Base-by-base conservation (phyloP, 129 eudicot species). In the Pittosporum tobira region DNA sequence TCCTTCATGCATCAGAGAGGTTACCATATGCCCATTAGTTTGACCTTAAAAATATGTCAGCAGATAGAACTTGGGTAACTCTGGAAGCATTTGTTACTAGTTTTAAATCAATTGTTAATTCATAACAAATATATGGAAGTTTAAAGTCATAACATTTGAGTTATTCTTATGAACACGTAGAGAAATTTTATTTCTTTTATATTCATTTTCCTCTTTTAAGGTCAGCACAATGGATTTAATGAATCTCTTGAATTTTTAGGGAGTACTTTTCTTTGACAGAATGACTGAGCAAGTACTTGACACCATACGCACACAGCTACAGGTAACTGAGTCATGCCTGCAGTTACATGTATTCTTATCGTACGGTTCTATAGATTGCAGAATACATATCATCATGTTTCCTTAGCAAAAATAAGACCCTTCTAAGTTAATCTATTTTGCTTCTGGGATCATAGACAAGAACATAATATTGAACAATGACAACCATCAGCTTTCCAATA, bases 241-340 rank as follows among this genome's bases (percentile, higher is more conserved):
- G 51, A 36, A 21, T 26, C 34, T 45, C 37, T 16, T 31, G 54
- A 20, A 30, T 60, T 51, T 71, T 58, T 87, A 91, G 99, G 99
- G 99, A 6, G 45, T 78, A 60, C 85, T 91, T 51, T 91, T 91
- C 74, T 87, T 91, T 66, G 99, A 91, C 57, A 81, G 84, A 62
- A 91, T 91, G 99, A 76, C 81, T 31, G 85, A 79, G 31, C 84
- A 81, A 63, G 91, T 87, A 72, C 88, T 87, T 5, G 84, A 90
- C 57, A 75, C 69, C 40, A 79, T 91, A 57, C 85, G 94, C 53
- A 51, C 77, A 47, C 74, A 81, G 47, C 76, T 91, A 63, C 73
- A 75, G 84, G 99, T 88, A 61, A 75, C 73, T 63, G 28, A 29
- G 15, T 11, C 37, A 27, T 42, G 1, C 45, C 28, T 42, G 53